These are phyloP conservation scores for Hermanozyma aechmeae DNA, from an alignment of 805 yeast species.

Conservation along the genomic window DNA sequence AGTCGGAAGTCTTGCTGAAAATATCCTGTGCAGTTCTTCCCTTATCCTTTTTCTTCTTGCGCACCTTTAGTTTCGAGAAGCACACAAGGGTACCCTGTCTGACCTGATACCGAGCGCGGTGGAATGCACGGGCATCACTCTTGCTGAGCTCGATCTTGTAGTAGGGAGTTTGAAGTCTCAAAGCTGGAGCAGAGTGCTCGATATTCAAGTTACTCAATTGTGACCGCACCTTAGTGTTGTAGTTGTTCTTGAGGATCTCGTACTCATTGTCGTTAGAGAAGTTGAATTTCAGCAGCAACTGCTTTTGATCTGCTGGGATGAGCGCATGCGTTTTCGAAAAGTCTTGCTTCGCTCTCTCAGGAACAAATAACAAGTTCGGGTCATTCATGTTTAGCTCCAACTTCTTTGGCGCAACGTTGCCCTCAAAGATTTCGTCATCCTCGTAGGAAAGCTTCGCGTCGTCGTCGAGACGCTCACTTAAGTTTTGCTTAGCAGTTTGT, in stretches of 20 bases:
- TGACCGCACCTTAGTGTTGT: slow-evolving; percentile 85
- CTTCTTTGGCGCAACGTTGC: slow-evolving; percentile 34
- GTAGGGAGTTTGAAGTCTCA: slow-evolving; percentile 80
- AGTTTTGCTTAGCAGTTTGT: not conserved
- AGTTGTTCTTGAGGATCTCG: slow-evolving; percentile 72
- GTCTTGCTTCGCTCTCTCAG: slow-evolving; percentile 19
- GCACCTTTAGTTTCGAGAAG: slow-evolving; percentile 62
- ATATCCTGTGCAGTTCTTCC: slow-evolving; percentile 75
- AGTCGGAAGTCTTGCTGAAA: slow-evolving; percentile 60
- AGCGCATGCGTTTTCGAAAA: slow-evolving; percentile 19
- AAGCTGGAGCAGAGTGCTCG: slow-evolving; percentile 87
- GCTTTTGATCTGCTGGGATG: slow-evolving; percentile 46
- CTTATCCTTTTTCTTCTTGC: slow-evolving; percentile 85
- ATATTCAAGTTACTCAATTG: slow-evolving; percentile 85
- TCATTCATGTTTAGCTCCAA: slow-evolving; percentile 79
- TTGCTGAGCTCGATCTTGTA: slow-evolving; percentile 70
- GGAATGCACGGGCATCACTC: slow-evolving; percentile 66
- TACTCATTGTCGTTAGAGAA: slow-evolving; percentile 85
- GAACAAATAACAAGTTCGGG: slow-evolving; percentile 62
- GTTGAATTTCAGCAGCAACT: slow-evolving; percentile 56
- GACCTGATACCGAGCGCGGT: slow-evolving; percentile 65
- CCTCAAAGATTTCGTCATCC: slow-evolving; percentile 71
- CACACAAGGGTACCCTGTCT: slow-evolving; percentile 71
- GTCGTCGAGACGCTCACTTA: slow-evolving; percentile 4
- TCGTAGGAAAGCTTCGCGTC: slow-evolving; percentile 42